These are phyloP conservation scores for Malus hybrid DNA, from an alignment of 331 rosid species.

Conservation along the genomic window DNA sequence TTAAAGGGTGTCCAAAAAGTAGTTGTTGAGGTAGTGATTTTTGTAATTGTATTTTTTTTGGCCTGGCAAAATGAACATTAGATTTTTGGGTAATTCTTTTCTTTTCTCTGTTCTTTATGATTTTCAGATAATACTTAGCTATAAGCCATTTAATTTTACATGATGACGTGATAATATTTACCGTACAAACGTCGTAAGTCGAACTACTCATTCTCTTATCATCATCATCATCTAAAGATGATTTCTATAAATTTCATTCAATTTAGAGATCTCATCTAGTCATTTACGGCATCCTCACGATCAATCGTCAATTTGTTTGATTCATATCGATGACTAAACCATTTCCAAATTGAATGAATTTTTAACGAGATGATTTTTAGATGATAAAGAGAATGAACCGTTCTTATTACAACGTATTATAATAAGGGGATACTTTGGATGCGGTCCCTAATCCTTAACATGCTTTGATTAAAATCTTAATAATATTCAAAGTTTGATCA, in stretches of 20 bases:
- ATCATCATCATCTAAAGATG: background rate
- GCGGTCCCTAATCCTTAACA: too few relatives aligned
- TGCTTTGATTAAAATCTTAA: too few relatives aligned
- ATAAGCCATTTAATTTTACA: background rate
- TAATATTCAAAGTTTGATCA: too few relatives aligned
- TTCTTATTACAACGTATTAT: background rate
- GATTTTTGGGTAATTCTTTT: background rate
- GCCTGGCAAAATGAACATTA: constrained; percentile 6
- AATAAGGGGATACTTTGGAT: too few relatives aligned
- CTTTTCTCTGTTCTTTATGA: background rate
- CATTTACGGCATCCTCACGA: background rate
- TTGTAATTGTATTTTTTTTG: background rate
- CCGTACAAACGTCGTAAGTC: background rate
- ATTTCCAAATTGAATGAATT: background rate
- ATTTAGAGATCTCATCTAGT: background rate
- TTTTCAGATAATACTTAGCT: too few relatives aligned
- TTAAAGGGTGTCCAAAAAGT: too few relatives aligned
- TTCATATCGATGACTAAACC: background rate
- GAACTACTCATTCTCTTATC: background rate
- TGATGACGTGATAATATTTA: background rate
- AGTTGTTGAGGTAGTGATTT: background rate
- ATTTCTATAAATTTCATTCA: too few relatives aligned
- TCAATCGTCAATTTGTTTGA: background rate
- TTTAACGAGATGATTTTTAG: background rate
- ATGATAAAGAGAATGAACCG: too few relatives aligned